A percentile compares a stretch with the other conserved stretches of the same genome.
phyloP scores from a whole-genome alignment of 2,329 filamentous ascomycete species.

The Chaetomium globosum region DNA sequence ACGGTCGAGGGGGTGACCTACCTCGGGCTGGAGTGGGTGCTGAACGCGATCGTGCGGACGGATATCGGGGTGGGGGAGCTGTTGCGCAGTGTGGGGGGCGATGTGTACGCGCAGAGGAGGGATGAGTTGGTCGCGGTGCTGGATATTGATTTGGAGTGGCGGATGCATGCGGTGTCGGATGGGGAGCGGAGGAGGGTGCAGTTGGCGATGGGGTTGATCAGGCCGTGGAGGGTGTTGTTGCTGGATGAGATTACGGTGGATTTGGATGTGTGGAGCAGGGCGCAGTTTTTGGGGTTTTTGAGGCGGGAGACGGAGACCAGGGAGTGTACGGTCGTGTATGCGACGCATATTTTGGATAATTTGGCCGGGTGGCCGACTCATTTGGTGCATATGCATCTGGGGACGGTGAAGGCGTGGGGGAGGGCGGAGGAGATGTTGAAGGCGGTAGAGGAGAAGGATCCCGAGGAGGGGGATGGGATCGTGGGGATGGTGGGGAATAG shows the following conservation, averaged over 20 bases:
- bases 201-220: constrained; percentile 89
- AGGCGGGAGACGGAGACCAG: constrained; percentile 81
- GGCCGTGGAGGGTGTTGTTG: constrained; percentile 88
- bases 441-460: constrained; percentile 44
- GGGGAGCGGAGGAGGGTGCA: constrained; percentile 91
- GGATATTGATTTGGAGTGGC: constrained; percentile 89
- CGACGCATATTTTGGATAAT: constrained; percentile 96
- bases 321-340: constrained; percentile 91
- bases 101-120: constrained; percentile 76
- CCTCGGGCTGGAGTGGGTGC: constrained; percentile 94
- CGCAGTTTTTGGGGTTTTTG: constrained; percentile 83
- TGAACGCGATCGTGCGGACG: constrained; percentile 92
- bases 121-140: constrained; percentile 87
- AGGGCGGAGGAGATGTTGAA: constrained; percentile 69
- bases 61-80: constrained; percentile 92
- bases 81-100: constrained; percentile 80
- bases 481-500: constrained; percentile 67
- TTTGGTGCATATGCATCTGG: constrained; percentile 92
- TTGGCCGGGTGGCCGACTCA: constrained; percentile 93
- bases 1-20: constrained; percentile 94
- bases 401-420: constrained; percentile 85
- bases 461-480: constrained; percentile 41
- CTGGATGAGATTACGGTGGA: constrained; percentile 98
- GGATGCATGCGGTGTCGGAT: constrained; percentile 93
- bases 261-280: constrained; percentile 81